Conservation (phyloP, 805 yeast species). For the Ogataea pilisensis region DNA sequence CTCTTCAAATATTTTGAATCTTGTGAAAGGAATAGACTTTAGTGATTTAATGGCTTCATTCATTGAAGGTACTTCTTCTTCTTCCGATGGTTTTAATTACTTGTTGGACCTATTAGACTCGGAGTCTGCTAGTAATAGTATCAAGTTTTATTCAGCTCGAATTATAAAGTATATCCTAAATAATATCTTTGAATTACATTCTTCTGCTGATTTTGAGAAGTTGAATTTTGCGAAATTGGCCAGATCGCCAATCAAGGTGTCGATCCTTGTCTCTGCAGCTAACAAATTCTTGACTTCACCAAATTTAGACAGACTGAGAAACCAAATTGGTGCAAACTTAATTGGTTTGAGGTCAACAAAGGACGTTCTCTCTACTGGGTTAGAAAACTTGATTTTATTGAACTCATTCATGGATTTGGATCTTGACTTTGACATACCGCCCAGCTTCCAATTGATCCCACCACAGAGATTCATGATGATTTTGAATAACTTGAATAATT, state of each 20-base stretch:
- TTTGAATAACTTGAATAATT: slow-evolving; percentile 44
- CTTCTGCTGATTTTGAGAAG: slow-evolving; percentile 16
- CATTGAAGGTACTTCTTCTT: not conserved
- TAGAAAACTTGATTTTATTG: slow-evolving; percentile 45
- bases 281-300: slow-evolving; percentile 34
- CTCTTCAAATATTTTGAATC: not conserved
- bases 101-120: slow-evolving; percentile 1
- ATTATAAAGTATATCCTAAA: slow-evolving; percentile 30
- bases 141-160: slow-evolving; percentile 32
- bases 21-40: not conserved
- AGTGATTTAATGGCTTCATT: not conserved
- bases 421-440: slow-evolving; percentile 22
- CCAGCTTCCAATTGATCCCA: slow-evolving; percentile 43
- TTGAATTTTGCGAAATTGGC: slow-evolving; percentile 31
- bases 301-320: slow-evolving; percentile 50
- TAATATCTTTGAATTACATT: slow-evolving; percentile 26
- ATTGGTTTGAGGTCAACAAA: slow-evolving; percentile 44
- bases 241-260: slow-evolving; percentile 31
- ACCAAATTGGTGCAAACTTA: slow-evolving; percentile 59
- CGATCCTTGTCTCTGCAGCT: slow-evolving; percentile 33
- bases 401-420: slow-evolving; percentile 38
- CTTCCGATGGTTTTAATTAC: slow-evolving; percentile 1
- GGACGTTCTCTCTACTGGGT: slow-evolving; percentile 40
- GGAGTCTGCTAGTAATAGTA: slow-evolving; percentile 1
- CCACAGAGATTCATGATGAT: slow-evolving; percentile 64